Evolutionary conservation across 768 basidiomycete species (phyloP).

Genomic region (Royoungia palumana): DNA sequence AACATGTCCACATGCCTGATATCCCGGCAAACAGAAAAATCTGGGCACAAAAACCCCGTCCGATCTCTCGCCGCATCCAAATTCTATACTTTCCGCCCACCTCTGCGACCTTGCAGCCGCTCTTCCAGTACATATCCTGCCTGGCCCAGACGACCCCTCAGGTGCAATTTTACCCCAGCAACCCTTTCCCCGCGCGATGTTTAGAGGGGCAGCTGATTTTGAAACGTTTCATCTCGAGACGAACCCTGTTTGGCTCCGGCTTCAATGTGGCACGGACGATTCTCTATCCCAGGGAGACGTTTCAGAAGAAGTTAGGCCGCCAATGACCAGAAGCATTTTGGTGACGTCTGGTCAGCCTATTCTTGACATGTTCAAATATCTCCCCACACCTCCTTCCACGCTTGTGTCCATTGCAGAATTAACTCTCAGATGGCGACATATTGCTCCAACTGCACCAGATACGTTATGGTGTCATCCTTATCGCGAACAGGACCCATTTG

Average conservation of each 20-base stretch:
- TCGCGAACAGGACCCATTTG: slow-evolving; percentile 82
- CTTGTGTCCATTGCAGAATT: slow-evolving; percentile 69
- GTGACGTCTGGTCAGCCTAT: slow-evolving; percentile 91
- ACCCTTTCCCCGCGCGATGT: slow-evolving; percentile 87
- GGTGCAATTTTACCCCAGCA: slow-evolving; percentile 92
- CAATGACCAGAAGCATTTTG: slow-evolving; percentile 57
- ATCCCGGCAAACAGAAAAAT: slow-evolving; percentile 47
- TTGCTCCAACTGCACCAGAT: slow-evolving; percentile 98
- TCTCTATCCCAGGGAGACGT: slow-evolving; percentile 1
- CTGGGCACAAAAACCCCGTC: slow-evolving; percentile 52
- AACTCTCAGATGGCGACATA: slow-evolving; percentile 90
- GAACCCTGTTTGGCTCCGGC: slow-evolving; percentile 83
- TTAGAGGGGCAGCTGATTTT: slow-evolving; percentile 57
- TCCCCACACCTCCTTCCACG: slow-evolving; percentile 68
- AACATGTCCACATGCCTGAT: slow-evolving; percentile 8
- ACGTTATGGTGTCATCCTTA: slow-evolving; percentile 99
- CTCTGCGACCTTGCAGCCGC: slow-evolving; percentile 72
- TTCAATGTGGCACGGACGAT: slow-evolving; percentile 45
- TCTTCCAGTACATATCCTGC: slow-evolving; percentile 84
- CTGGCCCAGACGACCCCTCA: slow-evolving; percentile 85
- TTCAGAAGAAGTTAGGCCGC: slow-evolving; percentile 8
- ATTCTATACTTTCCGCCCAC: slow-evolving; percentile 60
- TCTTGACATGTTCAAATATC: slow-evolving; percentile 94
- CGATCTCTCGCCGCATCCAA: slow-evolving; percentile 74
- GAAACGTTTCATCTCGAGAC: slow-evolving; percentile 75